Base-by-base conservation (phyloP, 2,329 filamentous ascomycete genomes). In the Scedosporium boydii region DNA sequence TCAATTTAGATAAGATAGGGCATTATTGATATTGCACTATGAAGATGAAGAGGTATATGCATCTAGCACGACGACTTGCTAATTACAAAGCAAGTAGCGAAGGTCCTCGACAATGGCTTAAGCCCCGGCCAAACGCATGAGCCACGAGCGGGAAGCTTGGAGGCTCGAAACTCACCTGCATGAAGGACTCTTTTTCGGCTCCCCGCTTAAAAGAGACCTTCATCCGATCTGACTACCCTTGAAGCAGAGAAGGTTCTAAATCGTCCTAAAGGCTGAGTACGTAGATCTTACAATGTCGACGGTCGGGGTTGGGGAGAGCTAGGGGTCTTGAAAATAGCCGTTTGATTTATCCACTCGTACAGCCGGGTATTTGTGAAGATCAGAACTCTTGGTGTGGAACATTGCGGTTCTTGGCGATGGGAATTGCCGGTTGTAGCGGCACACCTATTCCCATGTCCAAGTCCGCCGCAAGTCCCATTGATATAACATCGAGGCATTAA, bases 311-410 rank as follows among this genome's bases (percentile, higher is more conserved):
- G 27, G 14, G 44, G 44, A 34, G 12, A 7, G 23, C 29, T 34
- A 53, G 44, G 44, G 44, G 23, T 27, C 51, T 29, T 14, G 42
- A 26, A 51, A 51, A 51, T 60, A 60, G 23, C 59, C 59, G 59
- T 46, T 38, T 42, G 46, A 51, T 60, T 60, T 60, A 60, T 16
- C 59, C 59, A 60, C 7, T n/a, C 26, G n/a, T 29, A 21, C 23
- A 51, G 42, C 59, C 59, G 59, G 59, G 59, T 60, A 34, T 60
- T 60, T 60, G 42, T n/a, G 59, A 51, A 23, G 44, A 60, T 60
- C 59, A 38, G 16, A 55, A 23, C 10, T 18, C 51, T 29, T 26
- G 18, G 51, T 55, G 18, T 18, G 27, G 27, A 29, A 29, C 27
- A 29, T 29, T 29, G 27, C 6, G 23, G 51, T 55, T 23, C 23